Conservation (phyloP, 2,329 filamentous ascomycete genomes). For the Parastagonospora nodorum region DNA sequence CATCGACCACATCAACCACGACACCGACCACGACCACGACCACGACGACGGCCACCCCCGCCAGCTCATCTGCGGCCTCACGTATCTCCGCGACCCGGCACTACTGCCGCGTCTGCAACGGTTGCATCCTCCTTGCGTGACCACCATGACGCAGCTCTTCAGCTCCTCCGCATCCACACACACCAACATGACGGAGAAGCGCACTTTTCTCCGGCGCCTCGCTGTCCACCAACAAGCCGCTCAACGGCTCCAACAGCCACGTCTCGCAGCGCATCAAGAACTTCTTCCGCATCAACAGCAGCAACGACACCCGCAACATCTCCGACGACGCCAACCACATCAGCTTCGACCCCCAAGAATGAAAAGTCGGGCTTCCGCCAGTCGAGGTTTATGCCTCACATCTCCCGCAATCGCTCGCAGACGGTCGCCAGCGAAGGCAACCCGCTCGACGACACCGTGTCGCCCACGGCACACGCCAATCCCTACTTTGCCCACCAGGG, state of each 20-base stretch:
- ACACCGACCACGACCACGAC: no score
- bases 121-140: slow-evolving; percentile 3
- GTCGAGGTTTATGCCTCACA: slow-evolving; percentile 85
- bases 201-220: slow-evolving; percentile 56
- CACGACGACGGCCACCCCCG: slow-evolving; percentile 3
- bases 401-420: slow-evolving; percentile 84
- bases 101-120: slow-evolving; percentile 6
- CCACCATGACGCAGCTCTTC: slow-evolving; percentile 51
- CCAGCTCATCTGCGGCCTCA: slow-evolving; percentile 13
- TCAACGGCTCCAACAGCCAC: slow-evolving; percentile 58
- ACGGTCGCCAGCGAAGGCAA: slow-evolving; percentile 95
- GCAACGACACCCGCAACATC: slow-evolving; percentile 50
- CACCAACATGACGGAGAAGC: slow-evolving; percentile 51
- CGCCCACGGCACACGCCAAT: slow-evolving; percentile 91
- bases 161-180: slow-evolving; percentile 44
- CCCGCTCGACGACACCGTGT: slow-evolving; percentile 82
- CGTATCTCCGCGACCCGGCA: not conserved
- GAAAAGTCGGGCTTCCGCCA: slow-evolving; percentile 78
- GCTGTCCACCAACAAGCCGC: slow-evolving; percentile 53
- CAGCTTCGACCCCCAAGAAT: slow-evolving; percentile 54
- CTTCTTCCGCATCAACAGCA: slow-evolving; percentile 70
- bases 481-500: slow-evolving; percentile 98
- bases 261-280: slow-evolving; percentile 70
- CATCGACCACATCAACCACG: no score
- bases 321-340: slow-evolving; percentile 43